Conservation (phyloP, 2,329 filamentous ascomycete species). For the Botryotinia calthae region DNA sequence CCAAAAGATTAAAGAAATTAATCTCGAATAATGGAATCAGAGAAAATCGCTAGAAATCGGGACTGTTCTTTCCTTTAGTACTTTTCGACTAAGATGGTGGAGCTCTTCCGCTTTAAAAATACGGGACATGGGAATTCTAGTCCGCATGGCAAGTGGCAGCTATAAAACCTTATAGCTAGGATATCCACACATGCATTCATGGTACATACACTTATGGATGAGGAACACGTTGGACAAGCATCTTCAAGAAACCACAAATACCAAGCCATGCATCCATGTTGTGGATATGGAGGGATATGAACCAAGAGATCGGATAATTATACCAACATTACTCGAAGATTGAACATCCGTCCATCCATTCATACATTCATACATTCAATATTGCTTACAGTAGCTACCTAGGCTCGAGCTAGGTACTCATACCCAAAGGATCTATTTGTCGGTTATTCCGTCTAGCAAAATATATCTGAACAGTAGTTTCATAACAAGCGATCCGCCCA, state of each 20-base stretch:
- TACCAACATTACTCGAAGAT: neutral
- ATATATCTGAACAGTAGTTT: neutral
- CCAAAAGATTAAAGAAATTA: neutral
- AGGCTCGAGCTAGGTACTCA: neutral
- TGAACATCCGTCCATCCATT: neutral
- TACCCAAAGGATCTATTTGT: neutral
- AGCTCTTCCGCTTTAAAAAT: conserved; percentile 8
- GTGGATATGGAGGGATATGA: neutral
- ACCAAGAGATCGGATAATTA: neutral
- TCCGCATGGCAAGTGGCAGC: conserved; percentile 1
- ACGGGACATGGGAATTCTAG: conserved; percentile 7
- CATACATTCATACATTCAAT: neutral
- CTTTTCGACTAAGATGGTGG: conserved; percentile 3
- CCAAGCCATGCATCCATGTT: neutral
- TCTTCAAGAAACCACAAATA: neutral
- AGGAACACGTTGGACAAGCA: neutral
- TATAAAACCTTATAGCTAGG: conserved; percentile 4
- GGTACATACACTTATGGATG: neutral
- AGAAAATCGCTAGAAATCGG: neutral
- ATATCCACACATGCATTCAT: neutral
- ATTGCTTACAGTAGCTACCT: neutral
- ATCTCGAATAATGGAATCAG: neutral
- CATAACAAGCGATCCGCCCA: neutral
- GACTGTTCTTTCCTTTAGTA: conserved; percentile 19
- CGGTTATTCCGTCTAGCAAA: neutral